Base-by-base conservation (phyloP, 2,329 filamentous ascomycete genomes). In the Xylariaceae sp. region DNA sequence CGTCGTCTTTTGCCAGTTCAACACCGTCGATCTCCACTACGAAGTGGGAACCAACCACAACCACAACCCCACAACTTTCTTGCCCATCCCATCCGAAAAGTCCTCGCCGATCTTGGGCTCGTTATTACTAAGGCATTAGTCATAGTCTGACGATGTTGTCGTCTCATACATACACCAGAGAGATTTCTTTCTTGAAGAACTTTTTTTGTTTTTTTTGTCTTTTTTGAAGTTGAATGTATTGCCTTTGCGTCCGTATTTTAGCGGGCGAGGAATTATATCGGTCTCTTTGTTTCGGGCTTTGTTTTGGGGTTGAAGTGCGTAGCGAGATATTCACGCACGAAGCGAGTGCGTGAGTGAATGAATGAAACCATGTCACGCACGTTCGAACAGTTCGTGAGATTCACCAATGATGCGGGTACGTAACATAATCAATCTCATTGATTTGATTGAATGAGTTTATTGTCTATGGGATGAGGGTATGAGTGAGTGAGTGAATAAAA, bases 351-450 rank as follows among this genome's bases (percentile, higher is more conserved):
- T 4, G 37, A 39, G 2, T 7, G 37, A 39, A 39, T 8, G 9
- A n/a, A 44, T 10, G 42, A 45, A 45, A 60, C 2, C 13, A 71
- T 70, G 70, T 61, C 65, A 47, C 57, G 55, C 23, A 70, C 62
- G 9, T 69, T 75, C 30, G 72, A 76, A 30, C 72, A 74, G 39
- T 72, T 76, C 61, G 73, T 80, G 52, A 73, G 73, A 60, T 81
- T 81, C 60, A 76, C 75, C 45, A 78, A 77, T 17, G 78, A 82
- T 60, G 73, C 76, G 30, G 73, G 80, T 81, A 73, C 51, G 64
- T 51, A 10, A 53, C n/a, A 58, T 4, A n/a, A 18, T 18, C 17
- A 2, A 2, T 18, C 17, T 18, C 42, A 45, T n/a, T n/a, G 42
- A n/a, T 45, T n/a, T 45, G 0, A 11, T 45, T 30, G 13, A n/a